Evolutionary conservation across 208 protist species (phyloP), one percentile per base, ranked within the genome.

Genomic region (Zelonia costaricensis): DNA sequence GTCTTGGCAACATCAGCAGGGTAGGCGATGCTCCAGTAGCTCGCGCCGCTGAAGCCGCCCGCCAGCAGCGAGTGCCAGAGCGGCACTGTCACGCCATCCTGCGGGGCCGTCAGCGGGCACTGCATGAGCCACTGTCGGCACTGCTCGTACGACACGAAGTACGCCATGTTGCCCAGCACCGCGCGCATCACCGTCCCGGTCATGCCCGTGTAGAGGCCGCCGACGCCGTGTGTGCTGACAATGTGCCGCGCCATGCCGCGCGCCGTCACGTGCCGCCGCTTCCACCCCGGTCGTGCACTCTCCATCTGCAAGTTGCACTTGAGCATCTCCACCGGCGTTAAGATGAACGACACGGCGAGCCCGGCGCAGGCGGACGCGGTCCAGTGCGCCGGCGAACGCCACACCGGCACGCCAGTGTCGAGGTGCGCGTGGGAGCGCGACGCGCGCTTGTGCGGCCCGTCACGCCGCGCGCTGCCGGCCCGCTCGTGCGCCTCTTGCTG

Each of bases 1-100:
- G 89, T 92, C 68, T 91, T 91, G n/a, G 84, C 74, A 7, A 93
- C 86, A 52, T 95, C 89, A 4, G 83, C 84, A 8, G 89, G 89
- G 63, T 92, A 95, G 52, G 82, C 85, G 25, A 90, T 62, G 7
- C 80, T 79, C 89, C 89, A 95, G 60, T 92, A 93, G 4, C 74
- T 76, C 31, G 71, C 76, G 1, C 89, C 89, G 45, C 86, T 91
- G 52, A 78, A 54, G 18, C 84, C 86, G 20, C 89, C 89, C 3
- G 86, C 80, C 40, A 95, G 68, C 69, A 86, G 80, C 4, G 76
- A 57, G 27, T 76, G 57, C 72, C 77, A 88, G n/a, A 66, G 55
- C 23, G 43, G 85, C 57, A 42, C 25, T 36, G 70, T 57, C 31
- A 27, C 60, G 18, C 22, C 48, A 31, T 16, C 35, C n/a, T n/a